These are phyloP conservation scores for Zarea fungicola DNA, from an alignment of 2,329 filamentous ascomycete genomes.

Conservation along the genomic window DNA sequence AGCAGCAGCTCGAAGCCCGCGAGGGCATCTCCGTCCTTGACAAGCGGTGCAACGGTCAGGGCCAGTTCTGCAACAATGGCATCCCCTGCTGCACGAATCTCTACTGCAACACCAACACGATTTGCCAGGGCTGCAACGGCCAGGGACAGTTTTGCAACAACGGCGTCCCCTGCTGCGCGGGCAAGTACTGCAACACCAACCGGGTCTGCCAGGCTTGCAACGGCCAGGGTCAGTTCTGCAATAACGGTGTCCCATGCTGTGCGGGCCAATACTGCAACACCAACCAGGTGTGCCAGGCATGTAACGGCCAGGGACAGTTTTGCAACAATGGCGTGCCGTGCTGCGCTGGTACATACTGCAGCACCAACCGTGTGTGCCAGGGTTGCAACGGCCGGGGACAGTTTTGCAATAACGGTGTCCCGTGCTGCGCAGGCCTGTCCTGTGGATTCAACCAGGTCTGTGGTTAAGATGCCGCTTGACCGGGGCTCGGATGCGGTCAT, in stretches of 20 bases:
- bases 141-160: conserved; percentile 4
- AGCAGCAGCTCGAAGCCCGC: too few relatives aligned
- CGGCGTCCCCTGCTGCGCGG: conserved; percentile 3
- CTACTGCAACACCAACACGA: not conserved
- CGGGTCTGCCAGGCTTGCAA: not conserved
- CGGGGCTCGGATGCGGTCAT: not conserved
- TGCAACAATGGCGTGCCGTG: conserved; percentile 7
- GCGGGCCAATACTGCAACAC: not conserved
- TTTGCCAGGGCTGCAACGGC: not conserved
- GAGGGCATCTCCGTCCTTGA: not conserved
- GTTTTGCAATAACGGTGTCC: conserved; percentile 5
- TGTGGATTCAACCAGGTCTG: not conserved
- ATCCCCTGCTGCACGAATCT: not conserved
- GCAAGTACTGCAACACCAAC: not conserved
- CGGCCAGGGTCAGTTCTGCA: not conserved
- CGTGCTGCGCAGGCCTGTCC: conserved; percentile 2
- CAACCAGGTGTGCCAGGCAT: not conserved
- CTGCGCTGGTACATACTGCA: not conserved
- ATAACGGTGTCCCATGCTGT: not conserved
- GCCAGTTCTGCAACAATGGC: conserved; percentile 6
- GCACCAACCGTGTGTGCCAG: not conserved
- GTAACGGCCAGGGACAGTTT: not conserved
- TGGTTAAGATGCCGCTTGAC: not conserved
- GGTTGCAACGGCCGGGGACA: not conserved
- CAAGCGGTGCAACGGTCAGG: conserved; percentile 4